A percentile compares a stretch with the other conserved stretches of the same genome.
Evolutionary conservation across 495 filamentous ascomycete species (phyloP).

Genomic region (Penicillium arizonense): DNA sequence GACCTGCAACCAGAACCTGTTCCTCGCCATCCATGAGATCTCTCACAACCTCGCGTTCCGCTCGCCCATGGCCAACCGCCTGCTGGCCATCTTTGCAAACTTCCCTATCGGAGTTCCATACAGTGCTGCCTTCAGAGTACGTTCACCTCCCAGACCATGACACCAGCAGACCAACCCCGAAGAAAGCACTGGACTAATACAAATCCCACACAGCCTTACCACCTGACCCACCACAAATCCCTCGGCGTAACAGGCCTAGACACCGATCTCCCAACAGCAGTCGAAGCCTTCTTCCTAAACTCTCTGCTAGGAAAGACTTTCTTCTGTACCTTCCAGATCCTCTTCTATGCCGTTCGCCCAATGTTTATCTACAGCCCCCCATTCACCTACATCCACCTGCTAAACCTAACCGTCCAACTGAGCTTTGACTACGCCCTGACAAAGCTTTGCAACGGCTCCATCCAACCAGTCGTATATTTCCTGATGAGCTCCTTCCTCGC

Average conservation of each 20-base stretch:
- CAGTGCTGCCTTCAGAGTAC: slow-evolving; percentile 88
- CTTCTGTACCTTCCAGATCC: slow-evolving; percentile 99
- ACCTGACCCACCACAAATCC: slow-evolving; percentile 98
- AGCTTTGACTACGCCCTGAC: slow-evolving; percentile 74
- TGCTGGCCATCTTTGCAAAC: slow-evolving; percentile 91
- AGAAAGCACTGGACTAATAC: slow-evolving; percentile 2
- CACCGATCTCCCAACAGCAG: slow-evolving; percentile 88
- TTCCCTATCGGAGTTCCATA: slow-evolving; percentile 95
- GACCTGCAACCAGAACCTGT: slow-evolving; percentile 97
- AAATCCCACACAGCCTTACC: slow-evolving; percentile 68
- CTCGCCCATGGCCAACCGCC: slow-evolving; percentile 75
- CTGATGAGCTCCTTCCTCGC: slow-evolving; percentile 88
- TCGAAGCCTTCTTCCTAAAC: slow-evolving; percentile 92
- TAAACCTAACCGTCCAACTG: slow-evolving; percentile 77
- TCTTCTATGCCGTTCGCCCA: slow-evolving; percentile 98
- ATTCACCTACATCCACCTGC: slow-evolving; percentile 77
- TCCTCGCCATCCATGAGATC: slow-evolving; percentile 98
- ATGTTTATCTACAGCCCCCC: slow-evolving; percentile 92
- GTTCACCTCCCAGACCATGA: slow-evolving; percentile 11
- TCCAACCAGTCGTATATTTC: slow-evolving; percentile 69
- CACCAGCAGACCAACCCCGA: neutral
- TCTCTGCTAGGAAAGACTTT: slow-evolving; percentile 97
- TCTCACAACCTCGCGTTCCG: slow-evolving; percentile 96
- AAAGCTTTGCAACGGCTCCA: slow-evolving; percentile 46
- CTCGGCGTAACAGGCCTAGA: slow-evolving; percentile 96